Evolutionary conservation across 2,329 filamentous ascomycete genomes (phyloP), one percentile per base, ranked within the genome.

Genomic region (Penicillium verrucosum): DNA sequence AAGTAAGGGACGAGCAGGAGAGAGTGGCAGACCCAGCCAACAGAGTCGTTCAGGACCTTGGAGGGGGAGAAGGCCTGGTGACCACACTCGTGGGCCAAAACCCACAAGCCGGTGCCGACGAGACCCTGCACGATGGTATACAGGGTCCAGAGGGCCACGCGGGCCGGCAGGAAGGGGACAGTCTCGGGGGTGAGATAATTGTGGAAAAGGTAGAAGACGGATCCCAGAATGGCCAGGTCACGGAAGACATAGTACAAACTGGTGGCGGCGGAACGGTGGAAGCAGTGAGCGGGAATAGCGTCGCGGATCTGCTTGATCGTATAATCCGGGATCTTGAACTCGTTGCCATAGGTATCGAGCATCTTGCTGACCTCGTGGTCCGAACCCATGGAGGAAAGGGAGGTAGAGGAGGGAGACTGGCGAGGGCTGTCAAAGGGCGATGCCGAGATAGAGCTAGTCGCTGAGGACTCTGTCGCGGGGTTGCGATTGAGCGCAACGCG

Each of bases 251-350:
- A 97, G 70, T 74, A 78, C 72, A 97, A 81, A 64, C 92, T 89
- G 64, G 80, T 85, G 63, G 85, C 73, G 60, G 85, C 89, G 45
- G 90, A 96, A 60, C 94, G 89, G 81, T 97, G 83, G 77, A 89
- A 97, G 84, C 94, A 99, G 83, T 97, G 94, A 78, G 92, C 91
- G 63, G 94, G 94, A 66, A 99, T 99, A 74, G 94, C 94, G 78
- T 96, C 89, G 70, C 91, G 88, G 73, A 99, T 93, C 73, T 99
- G 85, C 82, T 96, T 96, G 83, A 99, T 96, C 73, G 92, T 96
- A 81, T 89, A 99, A 78, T 97, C 88, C 65, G 94, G 94, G 56
- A 96, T 83, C 76, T 90, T 82, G 81, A 99, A 99, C 70, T 92
- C 84, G 77, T 97, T 96, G 77, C 94, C 94, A 75, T 96, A 94